Percentiles rank a stretch among this genome's conserved stretches.
Evolutionary conservation across 495 filamentous ascomycete species (phyloP).

Genomic region (Xylaria scruposa): DNA sequence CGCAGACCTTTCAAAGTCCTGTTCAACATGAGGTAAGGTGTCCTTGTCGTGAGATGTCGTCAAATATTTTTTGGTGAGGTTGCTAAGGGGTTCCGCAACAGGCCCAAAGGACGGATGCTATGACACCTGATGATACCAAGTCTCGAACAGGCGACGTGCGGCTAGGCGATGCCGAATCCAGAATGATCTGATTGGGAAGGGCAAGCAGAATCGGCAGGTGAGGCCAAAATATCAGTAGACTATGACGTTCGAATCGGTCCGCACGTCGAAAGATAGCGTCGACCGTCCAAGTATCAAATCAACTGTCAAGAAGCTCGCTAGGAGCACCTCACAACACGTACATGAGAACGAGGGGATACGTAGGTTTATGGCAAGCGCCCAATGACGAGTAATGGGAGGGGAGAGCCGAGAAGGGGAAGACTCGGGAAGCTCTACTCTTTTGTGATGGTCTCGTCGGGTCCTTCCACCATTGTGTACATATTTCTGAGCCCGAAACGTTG

Average conservation of each 20-base stretch:
- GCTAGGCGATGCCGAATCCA: background rate
- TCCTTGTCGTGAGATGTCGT: background rate
- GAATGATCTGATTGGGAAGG: background rate
- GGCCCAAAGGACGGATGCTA: background rate
- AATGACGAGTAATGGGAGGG: background rate
- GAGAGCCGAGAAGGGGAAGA: background rate
- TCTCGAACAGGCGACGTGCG: background rate
- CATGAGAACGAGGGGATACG: background rate
- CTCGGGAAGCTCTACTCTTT: conserved; percentile 10
- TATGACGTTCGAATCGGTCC: background rate
- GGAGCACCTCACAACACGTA: background rate
- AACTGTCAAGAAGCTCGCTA: conserved; percentile 12
- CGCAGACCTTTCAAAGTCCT: background rate
- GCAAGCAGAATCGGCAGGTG: conserved; percentile 1
- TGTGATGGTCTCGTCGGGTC: conserved; percentile 22
- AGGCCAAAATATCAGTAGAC: background rate
- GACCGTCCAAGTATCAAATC: background rate
- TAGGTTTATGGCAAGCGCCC: conserved; percentile 13
- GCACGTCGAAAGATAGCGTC: background rate
- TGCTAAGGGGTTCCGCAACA: conserved; percentile 1
- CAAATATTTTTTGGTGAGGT: background rate
- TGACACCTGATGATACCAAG: conserved; percentile 3
- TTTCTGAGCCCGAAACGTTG: conserved; percentile 3
- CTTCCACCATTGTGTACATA: conserved; percentile 7
- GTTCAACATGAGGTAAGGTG: background rate